Percentiles rank a stretch among this genome's conserved stretches.
Conservation (phyloP, 768 basidiomycete species). For the Arthromyces matolae region DNA sequence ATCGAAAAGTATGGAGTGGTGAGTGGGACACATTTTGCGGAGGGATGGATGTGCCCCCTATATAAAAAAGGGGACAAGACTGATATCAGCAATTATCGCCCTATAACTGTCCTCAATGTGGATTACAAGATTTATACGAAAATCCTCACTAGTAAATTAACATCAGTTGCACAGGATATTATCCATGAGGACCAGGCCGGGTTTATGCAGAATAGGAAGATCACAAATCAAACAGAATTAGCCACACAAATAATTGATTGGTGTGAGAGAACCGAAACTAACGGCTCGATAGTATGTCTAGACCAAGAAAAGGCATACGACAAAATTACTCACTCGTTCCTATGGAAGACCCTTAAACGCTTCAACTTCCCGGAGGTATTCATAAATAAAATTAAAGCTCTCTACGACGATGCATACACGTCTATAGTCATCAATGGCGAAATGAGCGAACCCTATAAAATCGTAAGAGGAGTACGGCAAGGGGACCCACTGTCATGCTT, state of each 20-base stretch:
- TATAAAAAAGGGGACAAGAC: not conserved
- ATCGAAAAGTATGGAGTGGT: not conserved
- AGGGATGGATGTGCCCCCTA: not conserved
- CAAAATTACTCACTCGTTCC: too few relatives aligned
- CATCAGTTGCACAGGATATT: too few relatives aligned
- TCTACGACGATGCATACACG: conserved; percentile 11
- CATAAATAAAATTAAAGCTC: conserved; percentile 9
- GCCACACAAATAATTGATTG: not conserved
- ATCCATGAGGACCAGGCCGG: too few relatives aligned
- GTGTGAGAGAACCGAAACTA: not conserved
- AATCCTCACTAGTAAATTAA: too few relatives aligned
- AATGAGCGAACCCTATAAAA: not conserved
- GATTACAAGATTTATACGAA: too few relatives aligned
- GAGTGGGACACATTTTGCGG: not conserved
- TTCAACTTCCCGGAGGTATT: too few relatives aligned
- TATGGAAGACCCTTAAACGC: too few relatives aligned
- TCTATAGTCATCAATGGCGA: conserved; percentile 6
- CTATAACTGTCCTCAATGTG: too few relatives aligned
- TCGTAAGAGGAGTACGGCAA: conserved; percentile 23
- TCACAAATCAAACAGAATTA: too few relatives aligned
- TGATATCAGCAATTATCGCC: conserved; percentile 2
- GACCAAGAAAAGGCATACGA: too few relatives aligned
- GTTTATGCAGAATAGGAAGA: too few relatives aligned
- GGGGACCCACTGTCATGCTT: conserved; percentile 39
- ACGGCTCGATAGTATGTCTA: conserved; percentile 1